Evolutionary conservation across 768 basidiomycete species (phyloP), one percentile per base, ranked within the genome.

Genomic region (Auricularia auricula-judae): DNA sequence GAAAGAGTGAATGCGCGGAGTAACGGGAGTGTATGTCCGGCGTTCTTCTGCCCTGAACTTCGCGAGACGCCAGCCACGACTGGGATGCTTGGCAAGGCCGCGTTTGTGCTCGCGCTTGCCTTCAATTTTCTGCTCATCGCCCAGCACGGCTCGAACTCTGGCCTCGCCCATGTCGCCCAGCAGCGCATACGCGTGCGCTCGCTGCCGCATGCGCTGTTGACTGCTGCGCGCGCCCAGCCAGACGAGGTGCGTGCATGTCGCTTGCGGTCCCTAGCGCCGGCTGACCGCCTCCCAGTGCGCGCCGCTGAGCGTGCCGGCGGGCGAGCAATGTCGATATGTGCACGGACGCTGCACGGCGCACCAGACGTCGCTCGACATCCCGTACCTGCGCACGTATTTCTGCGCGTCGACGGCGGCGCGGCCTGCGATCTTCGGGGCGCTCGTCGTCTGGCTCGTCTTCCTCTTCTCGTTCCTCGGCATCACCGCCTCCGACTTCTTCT

Each of bases 391-490:
- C 44, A 69, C 74, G 16, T 93, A 92, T 73, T 93, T 86, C 71
- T 93, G 91, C 73, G 74, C 87, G 1, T 75, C 81, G 3, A 68
- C 75, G 5, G 53, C 82, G 16, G 39, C 84, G 2, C 84, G 89
- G 7, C 86, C 56, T 0, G 69, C 82, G 3, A 92, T 93, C 74
- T 63, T 63, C 56, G 68, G 72, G 2, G 84, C 79, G 47, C 82
- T 93, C 66, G 67, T 91, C 10, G 53, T 88, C 23, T 96, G 93
- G 93, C 82, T 93, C 18, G 68, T 86, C 34, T 97, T 98, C 79
- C 86, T 99, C 63, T 98, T 99, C 78, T 93, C 93, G 23, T 95
- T 91, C 42, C 87, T 98, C 42, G 94, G 94, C 3, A 97, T 97
- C 73, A 88, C 87, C 67, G 94, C 95, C 4, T 90, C 93, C 18